Base-by-base conservation (phyloP, 2,329 filamentous ascomycete species). In the Herpotrichia juniperi region DNA sequence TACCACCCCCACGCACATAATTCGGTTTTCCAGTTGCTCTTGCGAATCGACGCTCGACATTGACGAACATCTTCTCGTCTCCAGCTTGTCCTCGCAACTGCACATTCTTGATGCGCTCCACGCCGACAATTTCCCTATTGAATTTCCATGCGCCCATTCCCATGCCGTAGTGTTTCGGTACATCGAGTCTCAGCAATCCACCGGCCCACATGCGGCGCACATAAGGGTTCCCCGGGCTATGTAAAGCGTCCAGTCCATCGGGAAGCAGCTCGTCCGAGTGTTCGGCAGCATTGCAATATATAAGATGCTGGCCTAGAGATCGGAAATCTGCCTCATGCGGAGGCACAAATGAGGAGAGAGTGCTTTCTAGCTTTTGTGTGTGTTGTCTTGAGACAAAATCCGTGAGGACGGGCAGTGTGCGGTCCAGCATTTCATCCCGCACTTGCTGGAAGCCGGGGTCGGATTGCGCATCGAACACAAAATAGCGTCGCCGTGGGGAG, bases 201-300 rank as follows among this genome's bases (percentile, higher is more conserved):
- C 93, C 92, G 12, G 90, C 91, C 94, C 94, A 99, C 78, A 99
- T 85, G 16, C 94, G 86, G 19, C 90, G 83, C 45, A 81, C 81
- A 69, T 90, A 96, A 1, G 87, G 86, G 3, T 70, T 69, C 1
- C 88, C 90, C 0, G 93, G 93, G 21, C 81, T 87, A 68, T 96
- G 91, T 47, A 88, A 79, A 4, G 84, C 79, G 70, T 97, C 93
- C 1, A 93, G 96, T 51, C 94, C 93, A 76, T 99, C 94, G 1
- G 85, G 79, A 16, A 91, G 81, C 37, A 97, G 83, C 28, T 79
- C 62, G 7, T 81, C 83, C 12, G 84, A 77, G 1, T 83, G 79
- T 16, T 88, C 78, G 56, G 86, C 83, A 10, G 89, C 83, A 53
- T 92, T 91, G 76, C 96, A 97, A 78, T 96, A 96, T 58, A 93